These are phyloP conservation scores for Talaromyces atroroseus DNA, from an alignment of 2,329 filamentous ascomycete species.

Conservation along the genomic window DNA sequence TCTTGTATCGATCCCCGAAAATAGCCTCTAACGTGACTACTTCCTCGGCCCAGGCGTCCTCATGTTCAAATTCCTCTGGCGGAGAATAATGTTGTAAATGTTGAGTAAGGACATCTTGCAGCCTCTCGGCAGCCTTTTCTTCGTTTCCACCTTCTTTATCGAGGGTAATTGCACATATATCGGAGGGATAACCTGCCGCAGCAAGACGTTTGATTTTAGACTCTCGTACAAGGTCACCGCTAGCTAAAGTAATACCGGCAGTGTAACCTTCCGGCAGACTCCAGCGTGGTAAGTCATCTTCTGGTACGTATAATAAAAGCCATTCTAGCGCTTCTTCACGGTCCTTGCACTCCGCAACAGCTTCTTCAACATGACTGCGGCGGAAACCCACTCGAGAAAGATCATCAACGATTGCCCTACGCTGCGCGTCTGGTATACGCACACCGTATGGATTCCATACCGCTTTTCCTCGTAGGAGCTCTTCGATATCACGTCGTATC, in stretches of 20 bases:
- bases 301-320: constrained; percentile 93
- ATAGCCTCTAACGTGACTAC: constrained; percentile 78
- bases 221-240: constrained; percentile 74
- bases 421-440: constrained; percentile 55
- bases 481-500: constrained; percentile 73
- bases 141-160: constrained; percentile 69
- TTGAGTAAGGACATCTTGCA: constrained; percentile 66
- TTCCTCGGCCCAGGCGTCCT: constrained; percentile 75
- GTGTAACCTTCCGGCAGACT: constrained; percentile 86
- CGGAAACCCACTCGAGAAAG: constrained; percentile 77
- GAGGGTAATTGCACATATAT: constrained; percentile 74
- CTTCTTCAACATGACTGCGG: constrained; percentile 83
- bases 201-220: constrained; percentile 75
- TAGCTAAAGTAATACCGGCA: constrained; percentile 80
- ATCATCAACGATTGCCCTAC: constrained; percentile 62
- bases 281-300: constrained; percentile 93
- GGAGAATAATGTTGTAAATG: constrained; percentile 24
- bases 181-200: constrained; percentile 75
- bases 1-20: constrained; percentile 67
- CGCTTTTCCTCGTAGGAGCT: constrained; percentile 68
- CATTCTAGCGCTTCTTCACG: constrained; percentile 90
- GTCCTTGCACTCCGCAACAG: constrained; percentile 80
- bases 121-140: constrained; percentile 66
- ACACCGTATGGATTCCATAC: constrained; percentile 83
- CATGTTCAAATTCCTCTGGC: constrained; percentile 28